Evolutionary conservation across 352 stramenopile genomes (phyloP).

Genomic region (Pythium periplocum): DNA sequence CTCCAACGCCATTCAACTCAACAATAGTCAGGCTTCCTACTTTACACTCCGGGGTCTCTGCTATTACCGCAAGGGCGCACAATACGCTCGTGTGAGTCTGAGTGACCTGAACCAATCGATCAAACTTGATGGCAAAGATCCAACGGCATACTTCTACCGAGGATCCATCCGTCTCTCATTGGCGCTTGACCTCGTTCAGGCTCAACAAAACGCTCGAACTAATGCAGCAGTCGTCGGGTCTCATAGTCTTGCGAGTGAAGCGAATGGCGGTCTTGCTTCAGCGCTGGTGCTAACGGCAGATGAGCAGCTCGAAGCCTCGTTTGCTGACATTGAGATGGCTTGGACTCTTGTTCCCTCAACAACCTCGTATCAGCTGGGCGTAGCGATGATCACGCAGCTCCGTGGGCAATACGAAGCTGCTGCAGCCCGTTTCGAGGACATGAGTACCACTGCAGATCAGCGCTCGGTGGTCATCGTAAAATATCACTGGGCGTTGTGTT

Average conservation of each 20-base stretch:
- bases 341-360: constrained; percentile 39
- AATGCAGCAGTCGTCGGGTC: background rate
- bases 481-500: constrained; percentile 59
- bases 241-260: constrained; percentile 5
- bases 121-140: constrained; percentile 67
- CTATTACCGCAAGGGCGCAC: constrained; percentile 59
- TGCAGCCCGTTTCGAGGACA: constrained; percentile 31
- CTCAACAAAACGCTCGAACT: background rate
- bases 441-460: constrained; percentile 15
- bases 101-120: constrained; percentile 69
- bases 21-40: constrained; percentile 47
- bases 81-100: constrained; percentile 46
- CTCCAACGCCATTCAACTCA: constrained; percentile 59
- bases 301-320: constrained; percentile 65
- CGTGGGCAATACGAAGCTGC: constrained; percentile 38
- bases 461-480: constrained; percentile 41
- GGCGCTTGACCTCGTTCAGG: constrained; percentile 35
- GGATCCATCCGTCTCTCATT: constrained; percentile 61
- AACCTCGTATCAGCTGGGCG: constrained; percentile 51
- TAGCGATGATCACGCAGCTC: constrained; percentile 76
- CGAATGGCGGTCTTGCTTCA: constrained; percentile 8
- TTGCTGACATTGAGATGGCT: constrained; percentile 78
- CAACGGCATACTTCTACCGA: constrained; percentile 73
- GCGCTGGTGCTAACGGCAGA: constrained; percentile 17
- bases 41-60: constrained; percentile 66